Conservation (phyloP, 768 basidiomycete species). For the Coprinopsis strossmayeri region DNA sequence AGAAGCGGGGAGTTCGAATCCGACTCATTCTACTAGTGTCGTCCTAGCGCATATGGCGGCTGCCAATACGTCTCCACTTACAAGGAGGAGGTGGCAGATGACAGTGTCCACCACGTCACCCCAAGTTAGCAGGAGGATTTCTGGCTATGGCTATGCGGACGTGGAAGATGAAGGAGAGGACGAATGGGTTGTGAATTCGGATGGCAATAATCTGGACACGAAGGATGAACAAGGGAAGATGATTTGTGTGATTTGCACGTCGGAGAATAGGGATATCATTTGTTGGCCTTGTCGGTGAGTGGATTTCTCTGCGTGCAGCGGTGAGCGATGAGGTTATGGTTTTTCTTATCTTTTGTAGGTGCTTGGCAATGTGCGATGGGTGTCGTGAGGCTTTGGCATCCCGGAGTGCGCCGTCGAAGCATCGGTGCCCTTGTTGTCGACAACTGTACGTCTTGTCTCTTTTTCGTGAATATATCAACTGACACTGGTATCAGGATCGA, state of each 20-base stretch:
- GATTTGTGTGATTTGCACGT: constrained; percentile 65
- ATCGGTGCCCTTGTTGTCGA: constrained; percentile 64
- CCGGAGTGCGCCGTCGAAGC: constrained; percentile 47
- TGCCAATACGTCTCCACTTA: constrained; percentile 23
- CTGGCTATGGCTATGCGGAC: constrained; percentile 7
- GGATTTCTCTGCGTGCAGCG: background rate
- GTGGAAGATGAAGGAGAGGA: constrained; percentile 17
- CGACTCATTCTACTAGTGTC: constrained; percentile 21
- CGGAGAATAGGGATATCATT: constrained; percentile 62
- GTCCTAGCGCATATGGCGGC: constrained; percentile 20
- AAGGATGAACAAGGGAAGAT: constrained; percentile 20
- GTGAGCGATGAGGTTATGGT: background rate
- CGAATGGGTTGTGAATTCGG: constrained; percentile 8
- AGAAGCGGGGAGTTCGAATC: constrained; percentile 10
- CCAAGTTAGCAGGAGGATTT: constrained; percentile 1
- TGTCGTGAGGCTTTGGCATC: constrained; percentile 58
- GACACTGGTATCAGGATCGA: constrained; percentile 23
- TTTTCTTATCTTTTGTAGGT: constrained; percentile 22
- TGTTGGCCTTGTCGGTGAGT: constrained; percentile 81
- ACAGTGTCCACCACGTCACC: constrained; percentile 4
- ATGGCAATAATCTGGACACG: constrained; percentile 5
- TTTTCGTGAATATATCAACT: background rate
- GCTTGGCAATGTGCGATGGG: constrained; percentile 59
- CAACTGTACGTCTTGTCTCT: constrained; percentile 28
- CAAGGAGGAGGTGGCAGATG: constrained; percentile 7